Base-by-base conservation (phyloP, 129 eudicot species). In the Flaveria sonorensis region DNA sequence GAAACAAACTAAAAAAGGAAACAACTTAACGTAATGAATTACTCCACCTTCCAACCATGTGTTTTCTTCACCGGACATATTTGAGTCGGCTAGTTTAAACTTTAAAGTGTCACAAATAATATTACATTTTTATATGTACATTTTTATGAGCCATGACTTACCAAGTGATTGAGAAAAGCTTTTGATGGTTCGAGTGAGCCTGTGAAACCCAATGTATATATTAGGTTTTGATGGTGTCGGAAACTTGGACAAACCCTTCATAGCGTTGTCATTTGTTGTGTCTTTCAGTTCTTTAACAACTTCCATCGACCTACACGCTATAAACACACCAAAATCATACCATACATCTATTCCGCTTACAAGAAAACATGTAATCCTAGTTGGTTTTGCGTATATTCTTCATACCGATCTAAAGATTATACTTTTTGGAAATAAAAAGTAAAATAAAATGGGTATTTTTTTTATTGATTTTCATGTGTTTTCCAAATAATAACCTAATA, bases 161-260 rank as follows among this genome's bases (percentile, higher is more conserved):
- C 97, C 88, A 66, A 91, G 87, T 43, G 87, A 71, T 4, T 91
- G 92, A 70, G 97, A 86, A 51, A 88, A 72, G 75, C 61, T 85
- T 79, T 84, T 90, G 81, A 91, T 78, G 74, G 78, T 78, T 82
- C 86, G 85, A 13, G 87, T 79, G 73, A 91, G 77, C 87, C 83
- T 86, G 32, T 91, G 90, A 62, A 91, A 73, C 50, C 89, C 89
- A 47, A 81, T 79, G 84, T 79, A 79, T 30, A 75, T 70, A 60
- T 79, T 86, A 30, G 89, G 87, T 77, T 78, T 91, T 32, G 94
- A 88, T 74, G 76, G 68, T 71, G 88, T 45, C 28, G 78, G 53
- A 18, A 77, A 72, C 80, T 82, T 81, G 39, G 70, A 81, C 26
- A 81, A 79, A 45, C 71, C 87, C 86, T 83, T 88, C 79, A 76